Evolutionary conservation across 116 monocot genomes (phyloP), one percentile per base, ranked within the genome.

Genomic region (Papilionanthe hybrid): DNA sequence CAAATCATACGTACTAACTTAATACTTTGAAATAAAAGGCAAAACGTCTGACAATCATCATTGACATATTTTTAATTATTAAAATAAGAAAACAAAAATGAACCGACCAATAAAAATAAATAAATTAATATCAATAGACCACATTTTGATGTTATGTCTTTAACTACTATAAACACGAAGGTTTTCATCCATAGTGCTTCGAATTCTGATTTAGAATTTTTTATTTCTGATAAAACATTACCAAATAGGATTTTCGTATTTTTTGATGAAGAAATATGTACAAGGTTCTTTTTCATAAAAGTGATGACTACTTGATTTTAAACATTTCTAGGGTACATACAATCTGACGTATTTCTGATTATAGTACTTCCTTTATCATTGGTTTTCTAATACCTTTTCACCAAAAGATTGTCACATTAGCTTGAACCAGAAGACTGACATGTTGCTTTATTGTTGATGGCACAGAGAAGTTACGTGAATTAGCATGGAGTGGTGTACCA

Each of bases 401-500:
- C 44, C 22, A 43, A 20, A 25, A 43, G 19, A 45, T 73, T 73
- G 45, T 44, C 20, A 42, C 23, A 37, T 43, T 43, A 1, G 42
- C n/a, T 73, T 73, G 42, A 41, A 44, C 22, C n/a, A 71, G 18
- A 32, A 71, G 19, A 32, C 71, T 71, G 71, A 41, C 41, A 71
- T 37, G 3, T 65, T 43, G 41, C 65, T 55, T 30, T 50, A 72
- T 37, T 72, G 18, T 72, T 56, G 71, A 10, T 75, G 42, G 8
- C 85, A 69, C 72, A 99, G 99, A 99, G 79, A 99, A 93, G 65
- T 82, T 99, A 45, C 99, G 93, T 44, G 92, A 93, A 74, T 87
- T 99, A 77, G 85, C 95, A 82, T 99, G 99, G 99, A 99, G 95
- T 79, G 99, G 99, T 32, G 80, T 95, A 58, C 95, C 99, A 76